Evolutionary conservation across 148 eudicot genomes (phyloP).

Genomic region (Selenicereus undatus): DNA sequence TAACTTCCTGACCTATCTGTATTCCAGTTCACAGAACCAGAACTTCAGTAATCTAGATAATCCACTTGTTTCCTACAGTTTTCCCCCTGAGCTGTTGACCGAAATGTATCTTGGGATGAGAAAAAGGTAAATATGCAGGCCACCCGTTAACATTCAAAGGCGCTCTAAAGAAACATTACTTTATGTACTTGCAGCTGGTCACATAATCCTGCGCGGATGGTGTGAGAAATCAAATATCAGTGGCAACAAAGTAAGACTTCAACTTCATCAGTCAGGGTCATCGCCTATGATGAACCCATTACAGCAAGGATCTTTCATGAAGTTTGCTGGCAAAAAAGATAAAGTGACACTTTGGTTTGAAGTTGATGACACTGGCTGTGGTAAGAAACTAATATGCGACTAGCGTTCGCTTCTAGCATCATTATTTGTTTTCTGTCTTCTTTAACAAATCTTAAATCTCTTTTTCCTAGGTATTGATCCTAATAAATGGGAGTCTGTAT

Average conservation of each 20-base stretch:
- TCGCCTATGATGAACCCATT: conserved; percentile 30
- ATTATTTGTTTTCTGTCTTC: background rate
- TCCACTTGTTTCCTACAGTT: background rate
- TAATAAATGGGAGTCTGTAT: conserved; percentile 91
- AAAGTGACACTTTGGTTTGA: conserved; percentile 81
- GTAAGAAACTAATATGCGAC: conserved; percentile 35
- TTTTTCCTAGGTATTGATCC: conserved; percentile 73
- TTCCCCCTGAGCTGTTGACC: background rate
- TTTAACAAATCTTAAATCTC: background rate
- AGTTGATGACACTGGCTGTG: conserved; percentile 95
- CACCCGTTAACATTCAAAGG: background rate
- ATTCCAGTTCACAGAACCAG: background rate
- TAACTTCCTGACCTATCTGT: background rate
- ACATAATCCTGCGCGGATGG: conserved; percentile 87
- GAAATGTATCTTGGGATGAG: background rate
- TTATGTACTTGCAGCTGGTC: conserved; percentile 62
- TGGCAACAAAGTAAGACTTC: conserved; percentile 25
- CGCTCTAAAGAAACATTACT: background rate
- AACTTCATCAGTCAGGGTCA: conserved; percentile 22
- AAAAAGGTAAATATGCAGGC: background rate
- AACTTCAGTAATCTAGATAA: background rate
- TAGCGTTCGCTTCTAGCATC: conserved; percentile 3
- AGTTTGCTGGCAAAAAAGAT: conserved; percentile 43
- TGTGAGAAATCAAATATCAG: conserved; percentile 50
- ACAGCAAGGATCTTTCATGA: conserved; percentile 30